Evolutionary conservation across 1,139 yeast species (phyloP), one percentile per base, ranked within the genome.

Genomic region (Scheffersomyces lignicola): DNA sequence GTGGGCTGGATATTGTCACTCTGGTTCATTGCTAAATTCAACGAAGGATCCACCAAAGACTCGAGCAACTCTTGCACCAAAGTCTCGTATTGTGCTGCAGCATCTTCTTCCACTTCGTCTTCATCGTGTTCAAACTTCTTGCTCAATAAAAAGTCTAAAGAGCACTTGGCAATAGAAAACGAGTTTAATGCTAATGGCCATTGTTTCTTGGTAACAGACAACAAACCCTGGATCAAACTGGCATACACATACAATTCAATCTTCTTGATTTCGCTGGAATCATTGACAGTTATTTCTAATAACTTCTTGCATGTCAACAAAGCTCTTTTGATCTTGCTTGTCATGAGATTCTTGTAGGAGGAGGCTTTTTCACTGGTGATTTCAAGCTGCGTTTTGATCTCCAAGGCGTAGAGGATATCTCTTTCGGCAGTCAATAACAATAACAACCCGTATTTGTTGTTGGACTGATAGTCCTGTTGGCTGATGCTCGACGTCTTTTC

Each of bases 251-350:
- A 70, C n/a, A 77, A 47, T 58, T 88, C 95, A 22, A 84, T 54
- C 39, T 66, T 58, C 26, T 59, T 65, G 9, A 52, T 34, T 8
- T 49, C 47, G 51, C 63, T 38, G 34, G 41, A 30, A 52, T 73
- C 60, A 31, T 62, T 54, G 10, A 48, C 40, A n/a, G 71, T 60
- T 6, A 79, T 51, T 1, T 56, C 56, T 21, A 76, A 56, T 26
- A 87, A 56, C 24, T 65, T 65, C 28, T 64, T 57, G 21, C 74
- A 64, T 36, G 69, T 67, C 34, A 58, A 55, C 22, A 72, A 59
- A 1, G 92, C 80, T 54, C 77, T 82, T 52, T 83, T 85, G 44
- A 84, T 72, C 58, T 86, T 84, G 24, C 90, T 76, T 10, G 72
- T 54, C 52, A 85, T 66, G 40, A 84, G 74, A 40, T 70, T 74